Evolutionary conservation across 2,329 filamentous ascomycete species (phyloP), one percentile per base, ranked within the genome.

Genomic region (Rhinocladiella similis): DNA sequence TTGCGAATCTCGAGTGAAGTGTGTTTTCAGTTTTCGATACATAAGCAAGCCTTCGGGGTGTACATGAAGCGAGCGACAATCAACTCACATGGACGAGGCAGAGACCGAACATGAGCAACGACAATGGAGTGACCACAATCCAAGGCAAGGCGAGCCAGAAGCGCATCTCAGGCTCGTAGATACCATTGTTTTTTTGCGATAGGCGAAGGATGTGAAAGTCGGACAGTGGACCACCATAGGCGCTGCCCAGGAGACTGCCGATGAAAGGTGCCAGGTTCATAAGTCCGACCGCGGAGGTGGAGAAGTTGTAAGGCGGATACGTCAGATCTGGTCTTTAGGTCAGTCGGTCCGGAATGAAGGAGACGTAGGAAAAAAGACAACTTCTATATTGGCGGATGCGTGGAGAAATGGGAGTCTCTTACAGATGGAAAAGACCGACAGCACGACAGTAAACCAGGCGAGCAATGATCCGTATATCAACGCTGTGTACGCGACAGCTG

Each of bases 161-260:
- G 1, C 77, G 70, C 74, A 79, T 79, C 63, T 80, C 77, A 1
- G 77, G 74, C 65, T 80, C 77, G 46, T 76, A 77, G 57, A 76
- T 72, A 27, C 77, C 77, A 22, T 68, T 68, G 61, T 79, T 79
- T 10, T 69, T 66, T 18, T 70, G 70, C 3, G 77, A 73, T 50
- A 77, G 70, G 25, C 63, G 67, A 16, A 73, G 52, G 39, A 76
- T 72, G 0, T 66, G 65, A 67, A 67, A 68, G 39, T 78, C 75
- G 0, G 68, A 66, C 1, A 77, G 49, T 0, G 68, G 65, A 0
- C 75, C 75, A 1, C 72, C 72, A 45, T 73, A 74, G 0, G 75
- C 22, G 0, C 65, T 65, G 0, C 73, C 74, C 14, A 77, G 57
- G 0, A 73, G n/a, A 10, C 71, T 73, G 0, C 75, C 75, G 1